Percentiles rank a stretch among this genome's conserved stretches.
phyloP scores from a whole-genome alignment of 352 stramenopile species.

The Pythium inflatum region DNA sequence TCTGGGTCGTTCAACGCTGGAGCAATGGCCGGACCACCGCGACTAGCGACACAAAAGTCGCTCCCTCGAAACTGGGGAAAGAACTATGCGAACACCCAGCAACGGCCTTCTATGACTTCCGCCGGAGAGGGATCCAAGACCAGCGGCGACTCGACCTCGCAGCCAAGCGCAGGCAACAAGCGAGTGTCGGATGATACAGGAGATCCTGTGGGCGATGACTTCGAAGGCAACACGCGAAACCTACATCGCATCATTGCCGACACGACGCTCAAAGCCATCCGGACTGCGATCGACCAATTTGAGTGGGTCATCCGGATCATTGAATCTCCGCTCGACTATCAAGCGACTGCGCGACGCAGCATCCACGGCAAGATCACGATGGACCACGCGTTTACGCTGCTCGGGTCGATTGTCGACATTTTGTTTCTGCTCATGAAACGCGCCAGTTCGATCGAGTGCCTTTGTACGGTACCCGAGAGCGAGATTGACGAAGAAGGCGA shows the following conservation, averaged over 20 bases:
- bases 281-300: constrained; percentile 59
- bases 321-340: constrained; percentile 42
- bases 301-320: constrained; percentile 54
- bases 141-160: too few species aligned
- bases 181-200: neutral
- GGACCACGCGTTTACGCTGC: constrained; percentile 55
- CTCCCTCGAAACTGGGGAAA: constrained; percentile 76
- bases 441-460: constrained; percentile 47
- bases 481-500: constrained; percentile 32
- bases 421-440: constrained; percentile 64
- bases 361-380: constrained; percentile 23
- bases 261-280: constrained; percentile 45
- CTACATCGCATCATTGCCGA: constrained; percentile 48
- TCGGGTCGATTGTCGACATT: constrained; percentile 54
- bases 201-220: constrained; percentile 17
- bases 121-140: constrained; percentile 20
- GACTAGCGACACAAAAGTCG: constrained; percentile 40
- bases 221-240: constrained; percentile 38
- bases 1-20: constrained; percentile 13
- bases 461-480: constrained; percentile 37
- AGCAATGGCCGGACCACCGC: neutral
- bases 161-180: too few species aligned
- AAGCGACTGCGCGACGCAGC: constrained; percentile 1
- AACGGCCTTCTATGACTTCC: constrained; percentile 29
- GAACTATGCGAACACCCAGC: constrained; percentile 39